Evolutionary conservation across 228 moss, liverwort and hornwort species (phyloP).

Genomic region (Sphagnum magellanicum): DNA sequence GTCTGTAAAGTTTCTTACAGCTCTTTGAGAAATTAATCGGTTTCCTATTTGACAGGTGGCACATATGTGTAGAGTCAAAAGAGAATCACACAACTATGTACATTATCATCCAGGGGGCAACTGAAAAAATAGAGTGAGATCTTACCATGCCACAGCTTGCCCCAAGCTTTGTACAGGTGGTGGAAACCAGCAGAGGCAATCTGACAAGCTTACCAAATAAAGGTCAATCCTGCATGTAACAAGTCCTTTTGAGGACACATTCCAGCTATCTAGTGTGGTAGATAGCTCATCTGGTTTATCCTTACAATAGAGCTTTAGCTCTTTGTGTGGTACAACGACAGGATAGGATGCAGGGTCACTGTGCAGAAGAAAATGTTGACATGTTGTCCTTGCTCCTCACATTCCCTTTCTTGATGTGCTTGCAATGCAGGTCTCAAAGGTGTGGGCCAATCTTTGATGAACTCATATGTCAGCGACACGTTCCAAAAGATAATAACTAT

Average conservation of each 20-base stretch:
- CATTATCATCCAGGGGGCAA: slow-evolving; percentile 25
- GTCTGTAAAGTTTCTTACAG: slow-evolving; percentile 6
- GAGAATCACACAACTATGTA: slow-evolving; percentile 41
- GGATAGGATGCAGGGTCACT: slow-evolving; percentile 10
- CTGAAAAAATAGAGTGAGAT: slow-evolving; percentile 2
- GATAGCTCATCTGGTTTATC: slow-evolving; percentile 1
- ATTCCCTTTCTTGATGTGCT: not conserved
- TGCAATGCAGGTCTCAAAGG: slow-evolving; percentile 1
- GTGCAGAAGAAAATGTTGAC: slow-evolving; percentile 15
- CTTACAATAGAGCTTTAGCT: slow-evolving; percentile 14
- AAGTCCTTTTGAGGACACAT: slow-evolving; percentile 15
- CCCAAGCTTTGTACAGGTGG: slow-evolving; percentile 34
- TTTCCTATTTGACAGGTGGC: slow-evolving; percentile 33
- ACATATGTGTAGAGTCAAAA: slow-evolving; percentile 27
- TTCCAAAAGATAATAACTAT: slow-evolving; percentile 5
- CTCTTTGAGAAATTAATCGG: slow-evolving; percentile 26
- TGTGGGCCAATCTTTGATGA: not conserved
- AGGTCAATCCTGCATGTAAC: slow-evolving; percentile 25
- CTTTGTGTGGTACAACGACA: slow-evolving; percentile 29
- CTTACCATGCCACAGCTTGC: slow-evolving; percentile 15
- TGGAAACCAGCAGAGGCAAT: slow-evolving; percentile 18
- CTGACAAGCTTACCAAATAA: slow-evolving; percentile 30
- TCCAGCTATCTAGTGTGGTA: slow-evolving; percentile 17
- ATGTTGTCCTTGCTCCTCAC: slow-evolving; percentile 20
- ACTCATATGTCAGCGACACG: slow-evolving; percentile 11